phyloP scores from a whole-genome alignment of 768 basidiomycete genomes.

The Coprinopsis sp. region DNA sequence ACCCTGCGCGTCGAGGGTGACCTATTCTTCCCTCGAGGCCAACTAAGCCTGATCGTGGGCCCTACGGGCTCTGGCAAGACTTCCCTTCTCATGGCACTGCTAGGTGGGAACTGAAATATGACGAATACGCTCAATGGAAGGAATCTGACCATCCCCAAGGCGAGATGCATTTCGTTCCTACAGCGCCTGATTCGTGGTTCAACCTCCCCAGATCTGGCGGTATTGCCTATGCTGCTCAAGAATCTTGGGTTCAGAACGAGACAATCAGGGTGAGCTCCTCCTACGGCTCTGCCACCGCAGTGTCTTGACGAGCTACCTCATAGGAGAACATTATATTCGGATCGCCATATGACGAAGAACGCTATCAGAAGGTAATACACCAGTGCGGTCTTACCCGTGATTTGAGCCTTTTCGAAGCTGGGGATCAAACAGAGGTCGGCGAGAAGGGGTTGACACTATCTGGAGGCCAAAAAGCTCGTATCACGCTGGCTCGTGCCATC shows the following conservation, averaged over 20 bases:
- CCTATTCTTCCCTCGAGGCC: constrained; percentile 45
- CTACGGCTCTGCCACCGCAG: no score
- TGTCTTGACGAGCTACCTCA: no score
- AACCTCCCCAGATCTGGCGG: constrained; percentile 60
- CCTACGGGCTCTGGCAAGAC: constrained; percentile 61
- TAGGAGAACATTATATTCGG: constrained; percentile 78
- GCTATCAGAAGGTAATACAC: constrained; percentile 67
- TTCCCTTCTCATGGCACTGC: constrained; percentile 57
- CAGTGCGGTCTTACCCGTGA: constrained; percentile 73
- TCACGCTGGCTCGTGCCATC: constrained; percentile 40
- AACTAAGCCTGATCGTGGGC: constrained; percentile 53
- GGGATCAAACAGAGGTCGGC: constrained; percentile 63
- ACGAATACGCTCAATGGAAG: no score
- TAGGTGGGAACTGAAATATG: constrained; percentile 31
- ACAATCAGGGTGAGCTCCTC: constrained; percentile 52
- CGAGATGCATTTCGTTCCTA: constrained; percentile 60
- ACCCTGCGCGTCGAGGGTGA: constrained; percentile 48
- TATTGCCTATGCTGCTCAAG: constrained; percentile 74
- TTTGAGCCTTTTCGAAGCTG: constrained; percentile 58
- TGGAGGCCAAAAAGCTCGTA: constrained; percentile 38
- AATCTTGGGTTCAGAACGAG: constrained; percentile 77
- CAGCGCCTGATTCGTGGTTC: constrained; percentile 51
- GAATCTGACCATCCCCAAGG: no score
- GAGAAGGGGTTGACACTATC: constrained; percentile 62
- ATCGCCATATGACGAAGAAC: constrained; percentile 60